Percentiles rank a stretch among this genome's conserved stretches.
Conservation (phyloP, 192 early-diverging fungal species). For the Spizellomyces sp. region DNA sequence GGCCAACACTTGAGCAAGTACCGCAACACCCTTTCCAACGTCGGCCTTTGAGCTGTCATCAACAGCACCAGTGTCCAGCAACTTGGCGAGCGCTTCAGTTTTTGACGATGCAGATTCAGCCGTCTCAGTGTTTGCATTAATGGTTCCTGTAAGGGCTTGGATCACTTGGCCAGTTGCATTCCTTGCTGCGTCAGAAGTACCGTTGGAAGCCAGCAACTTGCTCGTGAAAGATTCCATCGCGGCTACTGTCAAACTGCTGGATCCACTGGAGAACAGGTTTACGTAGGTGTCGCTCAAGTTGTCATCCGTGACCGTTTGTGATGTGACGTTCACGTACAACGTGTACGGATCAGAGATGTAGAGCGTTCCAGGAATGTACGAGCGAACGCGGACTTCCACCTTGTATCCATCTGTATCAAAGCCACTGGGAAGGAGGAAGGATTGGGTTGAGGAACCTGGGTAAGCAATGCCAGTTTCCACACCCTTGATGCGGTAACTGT, state of each 20-base stretch:
- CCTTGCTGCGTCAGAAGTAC: neutral
- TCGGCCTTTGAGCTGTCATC: neutral
- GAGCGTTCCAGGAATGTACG: neutral
- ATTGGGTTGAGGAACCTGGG: neutral
- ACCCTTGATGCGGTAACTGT: neutral
- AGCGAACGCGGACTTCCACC: neutral
- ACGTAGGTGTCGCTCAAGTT: neutral
- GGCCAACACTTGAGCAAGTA: neutral
- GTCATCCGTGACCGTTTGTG: neutral
- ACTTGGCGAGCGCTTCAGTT: neutral
- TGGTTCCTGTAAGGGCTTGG: neutral
- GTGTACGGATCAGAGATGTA: neutral
- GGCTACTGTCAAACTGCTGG: neutral
- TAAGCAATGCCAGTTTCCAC: neutral
- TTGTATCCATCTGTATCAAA: neutral
- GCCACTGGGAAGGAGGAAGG: neutral
- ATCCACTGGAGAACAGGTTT: neutral
- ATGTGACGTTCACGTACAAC: neutral
- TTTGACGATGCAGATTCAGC: neutral
- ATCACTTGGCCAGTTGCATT: neutral
- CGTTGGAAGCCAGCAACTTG: neutral
- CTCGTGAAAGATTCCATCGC: neutral
- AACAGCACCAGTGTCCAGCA: neutral
- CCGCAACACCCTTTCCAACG: neutral
- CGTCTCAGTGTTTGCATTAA: neutral